Evolutionary conservation across 345 rosid genomes (phyloP).

Genomic region (Rhodamnia argentea): DNA sequence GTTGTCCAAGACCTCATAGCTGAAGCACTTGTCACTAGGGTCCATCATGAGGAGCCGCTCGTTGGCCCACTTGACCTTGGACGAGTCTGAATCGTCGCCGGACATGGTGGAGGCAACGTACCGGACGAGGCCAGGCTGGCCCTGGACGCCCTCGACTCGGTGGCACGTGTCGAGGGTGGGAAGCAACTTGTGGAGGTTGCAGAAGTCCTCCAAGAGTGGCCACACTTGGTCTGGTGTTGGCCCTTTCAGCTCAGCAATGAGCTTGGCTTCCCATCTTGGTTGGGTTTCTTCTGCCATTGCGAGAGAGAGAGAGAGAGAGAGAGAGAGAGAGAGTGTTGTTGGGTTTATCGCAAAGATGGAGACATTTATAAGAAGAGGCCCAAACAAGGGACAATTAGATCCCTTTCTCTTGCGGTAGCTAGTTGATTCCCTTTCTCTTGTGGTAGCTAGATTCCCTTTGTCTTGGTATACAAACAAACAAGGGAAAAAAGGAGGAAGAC

Average conservation of each 20-base stretch:
- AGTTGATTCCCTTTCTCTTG: not conserved
- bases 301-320: not conserved
- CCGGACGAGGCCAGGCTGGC: not conserved
- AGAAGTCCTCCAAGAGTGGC: not conserved
- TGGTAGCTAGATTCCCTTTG: not conserved
- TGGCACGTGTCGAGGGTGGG: not conserved
- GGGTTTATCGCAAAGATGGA: not conserved
- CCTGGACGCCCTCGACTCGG: not conserved
- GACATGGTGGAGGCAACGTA: not conserved
- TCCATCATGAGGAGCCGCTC: not conserved
- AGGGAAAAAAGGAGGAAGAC: not conserved
- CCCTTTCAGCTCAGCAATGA: not conserved
- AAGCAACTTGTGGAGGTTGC: not conserved
- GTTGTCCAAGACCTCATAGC: not conserved
- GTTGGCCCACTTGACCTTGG: not conserved
- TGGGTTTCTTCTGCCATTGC: not conserved
- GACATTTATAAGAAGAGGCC: not conserved
- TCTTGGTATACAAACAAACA: not conserved
- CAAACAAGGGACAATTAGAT: not conserved
- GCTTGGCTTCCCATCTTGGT: not conserved
- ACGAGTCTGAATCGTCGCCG: not conserved
- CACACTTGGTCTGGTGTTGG: not conserved
- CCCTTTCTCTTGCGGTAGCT: not conserved
- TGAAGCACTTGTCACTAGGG: not conserved
- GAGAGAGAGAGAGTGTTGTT: not conserved